Base-by-base conservation (phyloP, 2,329 filamentous ascomycete genomes). In the Arthrobotrys megalospora region DNA sequence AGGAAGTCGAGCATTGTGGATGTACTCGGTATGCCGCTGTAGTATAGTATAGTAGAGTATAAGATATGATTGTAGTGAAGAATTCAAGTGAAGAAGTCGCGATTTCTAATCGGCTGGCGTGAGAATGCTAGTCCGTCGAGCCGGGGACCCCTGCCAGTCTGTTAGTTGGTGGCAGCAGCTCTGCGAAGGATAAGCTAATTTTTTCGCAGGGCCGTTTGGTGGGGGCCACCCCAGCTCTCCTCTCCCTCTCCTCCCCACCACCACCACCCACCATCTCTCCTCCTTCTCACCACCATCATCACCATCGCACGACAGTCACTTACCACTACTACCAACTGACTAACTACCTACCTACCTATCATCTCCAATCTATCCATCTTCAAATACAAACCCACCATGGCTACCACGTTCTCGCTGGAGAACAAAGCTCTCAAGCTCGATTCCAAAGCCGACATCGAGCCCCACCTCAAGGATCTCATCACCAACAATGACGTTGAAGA, bases 371-470 rank as follows among this genome's bases (percentile, higher is more conserved):
- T 12, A 12, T 47, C 32, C 60, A 64, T 11, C 41, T 38, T 8
- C 41, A 14, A 45, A 45, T 12, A 45, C 12, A 45, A 45, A 45
- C 21, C 0, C 41, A 65, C 45, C 21, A 78, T 78, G 75, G 75
- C 75, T 19, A 72, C 60, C 12, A 64, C 67, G 34, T 98, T 97
- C 86, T 94, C 94, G 82, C 90, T 98, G 81, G 93, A 97, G 85
- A 94, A 93, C 85, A 96, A 92, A 87, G 92, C 92, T 83, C 89
- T 98, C 82, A 97, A 97, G 88, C 92, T 99, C 83, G 91, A 96
- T 86, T 93, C 91, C 47, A 93, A 93, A 64, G 91, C 90, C 80
- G 94, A 98, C 85, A 89, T 98, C 79, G 92, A 96, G 85, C 87
- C 92, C 81, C 91, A 97, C 85, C 92, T 97, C 83, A 89, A 91